A percentile compares a stretch with the other conserved stretches of the same genome.
phyloP scores from a whole-genome alignment of 169 alveolate genomes.

The Plasmodium cynomolgi region DNA sequence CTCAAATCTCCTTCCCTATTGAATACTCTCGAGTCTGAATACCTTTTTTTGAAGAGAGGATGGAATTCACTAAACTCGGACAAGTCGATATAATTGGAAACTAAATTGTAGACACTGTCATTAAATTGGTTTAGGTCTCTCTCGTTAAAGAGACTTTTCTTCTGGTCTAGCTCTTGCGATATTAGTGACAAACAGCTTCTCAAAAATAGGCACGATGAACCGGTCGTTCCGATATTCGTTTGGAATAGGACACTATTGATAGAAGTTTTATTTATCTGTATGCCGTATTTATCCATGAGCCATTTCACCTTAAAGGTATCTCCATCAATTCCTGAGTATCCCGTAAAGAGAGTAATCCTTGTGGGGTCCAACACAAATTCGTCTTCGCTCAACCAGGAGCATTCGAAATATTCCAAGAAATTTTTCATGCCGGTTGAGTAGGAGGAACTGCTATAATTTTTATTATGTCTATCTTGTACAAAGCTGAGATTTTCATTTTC shows the following conservation, averaged over 20 bases:
- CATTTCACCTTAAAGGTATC: slow-evolving; percentile 81
- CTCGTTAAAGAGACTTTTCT: slow-evolving; percentile 50
- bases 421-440: slow-evolving; percentile 14
- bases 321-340: slow-evolving; percentile 79
- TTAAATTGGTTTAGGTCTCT: slow-evolving; percentile 76
- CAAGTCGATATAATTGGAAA: slow-evolving; percentile 58
- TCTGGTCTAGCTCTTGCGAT: slow-evolving; percentile 71
- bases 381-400: slow-evolving; percentile 79
- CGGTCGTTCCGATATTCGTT: slow-evolving; percentile 81
- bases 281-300: slow-evolving; percentile 81
- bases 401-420: slow-evolving; percentile 74
- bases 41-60: slow-evolving; percentile 57
- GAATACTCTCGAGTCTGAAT: slow-evolving; percentile 6
- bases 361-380: slow-evolving; percentile 82
- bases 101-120: slow-evolving; percentile 67
- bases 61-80: slow-evolving; percentile 70
- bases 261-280: slow-evolving; percentile 79
- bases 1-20: slow-evolving; percentile 79
- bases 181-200: slow-evolving; percentile 73
- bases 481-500: slow-evolving; percentile 12
- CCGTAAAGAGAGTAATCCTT: slow-evolving; percentile 77
- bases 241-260: slow-evolving; percentile 77
- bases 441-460: background rate
- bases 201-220: slow-evolving; percentile 77
- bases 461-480: background rate